Percentiles rank a stretch among this genome's conserved stretches.
phyloP scores from a whole-genome alignment of 2,329 filamentous ascomycete genomes.

The Cordyceps cicadae region DNA sequence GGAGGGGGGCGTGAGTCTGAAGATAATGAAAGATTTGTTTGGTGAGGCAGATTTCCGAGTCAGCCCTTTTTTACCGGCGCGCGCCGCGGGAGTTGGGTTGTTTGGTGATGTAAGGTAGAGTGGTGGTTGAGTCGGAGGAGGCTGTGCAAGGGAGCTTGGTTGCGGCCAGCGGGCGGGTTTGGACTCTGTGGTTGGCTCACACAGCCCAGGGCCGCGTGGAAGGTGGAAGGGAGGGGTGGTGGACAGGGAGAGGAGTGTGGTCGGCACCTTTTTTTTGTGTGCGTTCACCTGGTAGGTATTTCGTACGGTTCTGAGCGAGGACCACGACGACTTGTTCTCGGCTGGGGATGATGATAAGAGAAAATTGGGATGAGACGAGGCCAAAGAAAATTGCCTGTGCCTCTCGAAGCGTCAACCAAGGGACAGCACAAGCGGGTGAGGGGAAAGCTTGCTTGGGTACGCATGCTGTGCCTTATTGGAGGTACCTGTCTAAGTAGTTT shows the following conservation, averaged over 20 bases:
- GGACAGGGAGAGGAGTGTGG: not conserved
- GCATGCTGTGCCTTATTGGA: not conserved
- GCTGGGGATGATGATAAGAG: not conserved
- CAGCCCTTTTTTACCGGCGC: slow-evolving; percentile 34
- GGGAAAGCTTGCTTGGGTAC: not conserved
- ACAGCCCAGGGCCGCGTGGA: slow-evolving; percentile 19
- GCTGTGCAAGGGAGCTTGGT: slow-evolving; percentile 32
- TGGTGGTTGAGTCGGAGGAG: slow-evolving; percentile 14
- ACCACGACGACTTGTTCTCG: not conserved
- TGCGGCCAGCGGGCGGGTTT: slow-evolving; percentile 19
- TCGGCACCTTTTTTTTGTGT: not conserved
- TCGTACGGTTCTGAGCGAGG: not conserved
- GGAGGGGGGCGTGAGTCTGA: not conserved
- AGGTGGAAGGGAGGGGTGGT: slow-evolving; percentile 21
- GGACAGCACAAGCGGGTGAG: not conserved
- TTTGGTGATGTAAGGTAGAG: not conserved
- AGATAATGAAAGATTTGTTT: not conserved
- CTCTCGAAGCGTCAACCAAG: not conserved
- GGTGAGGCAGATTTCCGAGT: slow-evolving; percentile 35
- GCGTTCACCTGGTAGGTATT: not conserved
- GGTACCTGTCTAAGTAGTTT: too few relatives aligned
- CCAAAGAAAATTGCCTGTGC: not conserved
- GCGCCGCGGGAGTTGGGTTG: slow-evolving; percentile 21
- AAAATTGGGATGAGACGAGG: not conserved
- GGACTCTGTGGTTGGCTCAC: slow-evolving; percentile 4